Percentiles rank a stretch among this genome's conserved stretches.
phyloP scores from a whole-genome alignment of 306 rosid species.

The Ochetophila trinervis region DNA sequence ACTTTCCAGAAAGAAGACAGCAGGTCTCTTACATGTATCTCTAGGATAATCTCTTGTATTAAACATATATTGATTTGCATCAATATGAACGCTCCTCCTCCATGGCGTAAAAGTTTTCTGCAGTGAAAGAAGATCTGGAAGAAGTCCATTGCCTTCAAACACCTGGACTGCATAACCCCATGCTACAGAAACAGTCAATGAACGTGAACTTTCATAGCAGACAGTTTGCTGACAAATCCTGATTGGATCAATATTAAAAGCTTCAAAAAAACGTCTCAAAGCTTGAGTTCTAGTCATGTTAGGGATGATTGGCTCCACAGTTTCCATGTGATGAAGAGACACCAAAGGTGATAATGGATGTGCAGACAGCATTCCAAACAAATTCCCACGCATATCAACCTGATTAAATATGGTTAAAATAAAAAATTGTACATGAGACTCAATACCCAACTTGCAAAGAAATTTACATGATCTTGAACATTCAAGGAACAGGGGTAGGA shows the following conservation, averaged over 20 bases:
- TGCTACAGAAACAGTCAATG: slow-evolving; percentile 70
- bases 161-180: slow-evolving; percentile 86
- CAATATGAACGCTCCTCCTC: slow-evolving; percentile 53
- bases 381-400: slow-evolving; percentile 88
- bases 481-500: no score
- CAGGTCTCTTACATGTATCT: slow-evolving; percentile 72
- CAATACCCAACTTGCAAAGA: slow-evolving; percentile 3
- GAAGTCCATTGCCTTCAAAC: slow-evolving; percentile 59
- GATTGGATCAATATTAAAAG: slow-evolving; percentile 68
- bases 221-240: slow-evolving; percentile 78
- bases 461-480: background rate
- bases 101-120: slow-evolving; percentile 76
- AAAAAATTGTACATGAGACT: background rate
- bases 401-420: slow-evolving; percentile 18
- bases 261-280: slow-evolving; percentile 59
- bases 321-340: slow-evolving; percentile 92
- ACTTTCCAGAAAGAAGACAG: slow-evolving; percentile 50
- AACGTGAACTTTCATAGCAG: slow-evolving; percentile 65
- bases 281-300: slow-evolving; percentile 55
- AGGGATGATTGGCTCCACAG: slow-evolving; percentile 72
- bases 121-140: slow-evolving; percentile 61
- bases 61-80: slow-evolving; percentile 53
- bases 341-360: slow-evolving; percentile 78
- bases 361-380: slow-evolving; percentile 77
- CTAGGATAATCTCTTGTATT: slow-evolving; percentile 58